Percentiles rank a stretch among this genome's conserved stretches.
phyloP scores from a whole-genome alignment of 139 green algal genomes.

The Chlamydomonas schloesseri region DNA sequence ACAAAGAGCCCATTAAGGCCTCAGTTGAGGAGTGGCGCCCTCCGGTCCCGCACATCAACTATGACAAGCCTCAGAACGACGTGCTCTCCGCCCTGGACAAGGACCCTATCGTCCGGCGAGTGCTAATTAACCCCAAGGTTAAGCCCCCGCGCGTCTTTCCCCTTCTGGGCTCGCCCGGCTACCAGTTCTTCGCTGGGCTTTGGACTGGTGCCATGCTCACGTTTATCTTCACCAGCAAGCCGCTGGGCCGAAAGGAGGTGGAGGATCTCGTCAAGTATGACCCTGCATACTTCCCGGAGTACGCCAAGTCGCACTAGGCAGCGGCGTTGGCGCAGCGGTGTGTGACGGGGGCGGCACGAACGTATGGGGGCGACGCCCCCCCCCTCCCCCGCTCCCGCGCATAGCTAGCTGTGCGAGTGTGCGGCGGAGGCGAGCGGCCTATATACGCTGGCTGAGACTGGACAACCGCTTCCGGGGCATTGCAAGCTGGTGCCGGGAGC shows the following conservation, averaged over 20 bases:
- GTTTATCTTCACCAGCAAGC: slow-evolving; percentile 63
- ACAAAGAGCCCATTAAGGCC: slow-evolving; percentile 32
- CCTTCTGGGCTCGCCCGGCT: slow-evolving; percentile 51
- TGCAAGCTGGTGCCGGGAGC: no score
- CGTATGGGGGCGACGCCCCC: no score
- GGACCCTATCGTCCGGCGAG: slow-evolving; percentile 61
- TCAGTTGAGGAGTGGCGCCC: slow-evolving; percentile 51
- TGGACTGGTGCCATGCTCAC: slow-evolving; percentile 62
- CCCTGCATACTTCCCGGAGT: slow-evolving; percentile 57
- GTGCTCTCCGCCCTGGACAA: slow-evolving; percentile 50
- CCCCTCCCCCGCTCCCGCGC: no score
- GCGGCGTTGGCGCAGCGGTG: neutral
- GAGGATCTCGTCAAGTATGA: slow-evolving; percentile 62
- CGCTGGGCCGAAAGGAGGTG: slow-evolving; percentile 59
- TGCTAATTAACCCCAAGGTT: slow-evolving; percentile 55
- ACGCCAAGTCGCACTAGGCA: slow-evolving; percentile 44
- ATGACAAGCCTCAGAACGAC: slow-evolving; percentile 58
- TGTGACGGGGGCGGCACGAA: no score
- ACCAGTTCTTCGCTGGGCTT: slow-evolving; percentile 61
- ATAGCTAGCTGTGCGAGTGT: no score
- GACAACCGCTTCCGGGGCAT: no score
- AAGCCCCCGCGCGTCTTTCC: slow-evolving; percentile 37
- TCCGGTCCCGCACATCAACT: slow-evolving; percentile 49
- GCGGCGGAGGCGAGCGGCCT: no score
- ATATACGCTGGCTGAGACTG: no score